Evolutionary conservation across 1,139 yeast species (phyloP), one percentile per base, ranked within the genome.

Genomic region (Blastobotrys serpentis): DNA sequence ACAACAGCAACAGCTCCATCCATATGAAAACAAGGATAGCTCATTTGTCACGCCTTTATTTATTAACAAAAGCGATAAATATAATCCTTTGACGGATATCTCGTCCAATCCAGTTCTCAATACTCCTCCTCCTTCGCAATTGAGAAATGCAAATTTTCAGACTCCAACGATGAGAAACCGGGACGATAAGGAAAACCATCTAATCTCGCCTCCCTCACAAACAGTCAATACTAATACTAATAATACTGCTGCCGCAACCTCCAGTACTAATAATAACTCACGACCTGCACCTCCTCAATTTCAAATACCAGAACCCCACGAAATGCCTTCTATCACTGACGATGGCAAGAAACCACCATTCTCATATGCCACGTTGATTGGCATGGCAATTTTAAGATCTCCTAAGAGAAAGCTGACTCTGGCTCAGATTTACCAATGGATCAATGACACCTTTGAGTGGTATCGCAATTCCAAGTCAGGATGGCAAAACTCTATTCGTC

Each of bases 401-500:
- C 81, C 83, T 1, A 83, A 80, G 23, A 82, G 88, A 52, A 80
- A 81, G 60, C 76, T 94, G 48, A 92, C 98, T 0, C 74, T 92
- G 48, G 82, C 97, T 0, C 96, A 89, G 62, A 94, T 92, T 46
- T 92, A 92, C 71, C 78, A 75, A 57, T 92, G 98, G 98, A 94
- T 92, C 44, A 82, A 95, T 13, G 83, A 82, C 46, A 86, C 95
- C 36, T 92, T 90, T 68, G 79, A 76, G 54, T 92, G 84, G 66
- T 94, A 92, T 67, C 81, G 84, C 56, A 81, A 80, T 54, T 86
- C 86, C 53, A 96, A 89, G 58, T 86, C 89, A 13, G 97, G 98
- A 23, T 87, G 96, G 96, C 95, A 87, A 64, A 87, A 87, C 66
- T 86, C 95, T 23, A 87, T 87, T 56, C 82, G 96, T 52, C 96